Conservation (phyloP, 2,329 filamentous ascomycete genomes). For the Scedosporium apiospermum region DNA sequence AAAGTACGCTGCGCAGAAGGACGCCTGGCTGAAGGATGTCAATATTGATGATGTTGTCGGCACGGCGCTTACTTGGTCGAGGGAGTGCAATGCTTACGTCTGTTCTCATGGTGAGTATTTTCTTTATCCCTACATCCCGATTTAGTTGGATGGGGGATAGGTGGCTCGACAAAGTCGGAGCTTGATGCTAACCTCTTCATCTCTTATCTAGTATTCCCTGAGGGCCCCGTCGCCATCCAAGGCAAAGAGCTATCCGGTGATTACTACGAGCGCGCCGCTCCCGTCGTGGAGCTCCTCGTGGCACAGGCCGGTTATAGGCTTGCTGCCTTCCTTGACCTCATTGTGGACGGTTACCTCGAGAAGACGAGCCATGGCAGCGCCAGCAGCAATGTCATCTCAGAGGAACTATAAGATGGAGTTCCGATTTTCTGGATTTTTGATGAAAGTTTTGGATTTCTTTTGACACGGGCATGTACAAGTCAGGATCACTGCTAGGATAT, state of each 20-base stretch:
- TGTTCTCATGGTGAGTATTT: conserved; percentile 45
- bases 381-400: not conserved
- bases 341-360: conserved; percentile 28
- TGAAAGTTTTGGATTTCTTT: not conserved
- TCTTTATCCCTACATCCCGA: not conserved
- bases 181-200: conserved; percentile 12
- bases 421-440: not conserved
- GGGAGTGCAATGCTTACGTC: conserved; percentile 52
- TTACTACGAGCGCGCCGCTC: conserved; percentile 56
- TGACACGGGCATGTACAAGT: not conserved
- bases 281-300: conserved; percentile 55
- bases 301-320: conserved; percentile 61
- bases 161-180: not conserved
- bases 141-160: not conserved
- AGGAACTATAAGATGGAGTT: not conserved
- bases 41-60: conserved; percentile 41
- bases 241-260: conserved; percentile 51
- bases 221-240: conserved; percentile 47
- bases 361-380: not conserved
- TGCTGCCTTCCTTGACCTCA: conserved; percentile 56
- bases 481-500: not conserved
- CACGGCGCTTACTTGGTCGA: conserved; percentile 55
- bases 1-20: conserved; percentile 39
- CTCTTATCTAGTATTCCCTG: conserved; percentile 41
- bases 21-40: conserved; percentile 48